Evolutionary conservation across 1,284 basidiomycete species (phyloP), one percentile per base, ranked within the genome.

Genomic region (Puccinia hordei): DNA sequence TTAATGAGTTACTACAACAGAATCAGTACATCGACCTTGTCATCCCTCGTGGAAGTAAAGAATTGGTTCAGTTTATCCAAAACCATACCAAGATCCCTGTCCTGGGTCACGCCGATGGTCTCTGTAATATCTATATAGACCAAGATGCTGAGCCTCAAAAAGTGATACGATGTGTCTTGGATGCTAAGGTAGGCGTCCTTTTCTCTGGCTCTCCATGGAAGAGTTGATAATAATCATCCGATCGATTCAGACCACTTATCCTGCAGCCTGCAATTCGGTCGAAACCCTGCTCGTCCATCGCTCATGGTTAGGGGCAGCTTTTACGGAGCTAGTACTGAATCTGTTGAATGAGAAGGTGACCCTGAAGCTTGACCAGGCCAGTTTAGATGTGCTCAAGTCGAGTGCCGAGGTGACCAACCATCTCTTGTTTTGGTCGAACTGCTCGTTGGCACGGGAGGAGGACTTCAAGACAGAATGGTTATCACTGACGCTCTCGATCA

Each of bases 31-130:
- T 99, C 84, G 95, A 99, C 86, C 88, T 99, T 15, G 95, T 99
- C 78, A 98, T 99, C 86, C 97, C 97, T 0, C 88, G 97, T 76
- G 97, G 97, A 19, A 94, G 94, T 84, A 97, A 96, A 84, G 90
- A 90, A 83, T 90, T 99, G 30, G 97, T 99, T 15, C 89, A 88
- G 82, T 92, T 88, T 85, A 98, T 99, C 81, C 93, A 98, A 86
- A 91, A 93, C 81, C 90, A 89, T 82, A 97, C 96, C 0, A 89
- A 92, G 78, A 98, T 99, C 82, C 92, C 97, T 0, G 97, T 99
- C 65, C 98, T 99, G 95, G 97, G 97, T 0, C 97, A 99, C 85
- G 96, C 97, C 4, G 96, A 99, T 86, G 96, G 96, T 0, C 87
- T 98, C 12, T 99, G 96, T 85, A 89, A 91, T 6, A 90, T 95